phyloP scores from a whole-genome alignment of 257 asterid species.

The Cruciata laevipes region DNA sequence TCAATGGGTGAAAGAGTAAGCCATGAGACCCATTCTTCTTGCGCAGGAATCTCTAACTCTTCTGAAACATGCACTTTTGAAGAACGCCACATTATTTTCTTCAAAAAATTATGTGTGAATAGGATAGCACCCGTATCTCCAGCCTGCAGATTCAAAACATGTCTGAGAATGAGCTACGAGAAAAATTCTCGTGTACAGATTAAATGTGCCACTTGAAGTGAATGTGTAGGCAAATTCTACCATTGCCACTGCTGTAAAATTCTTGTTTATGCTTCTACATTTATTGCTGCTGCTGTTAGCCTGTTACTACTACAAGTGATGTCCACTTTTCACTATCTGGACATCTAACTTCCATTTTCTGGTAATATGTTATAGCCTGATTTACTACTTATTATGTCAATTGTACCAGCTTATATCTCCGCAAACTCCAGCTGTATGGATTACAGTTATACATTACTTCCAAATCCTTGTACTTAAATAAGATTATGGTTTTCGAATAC shows the following conservation, averaged over 20 bases:
- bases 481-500: background rate
- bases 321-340: background rate
- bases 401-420: background rate
- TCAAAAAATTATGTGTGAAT: conserved; percentile 64
- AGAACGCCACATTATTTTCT: conserved; percentile 88
- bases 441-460: background rate
- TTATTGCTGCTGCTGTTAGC: background rate
- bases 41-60: conserved; percentile 84
- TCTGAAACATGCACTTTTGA: conserved; percentile 77
- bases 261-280: background rate
- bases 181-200: background rate
- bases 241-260: background rate
- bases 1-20: conserved; percentile 82
- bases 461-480: background rate
- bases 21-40: conserved; percentile 86
- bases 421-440: background rate
- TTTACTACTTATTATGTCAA: background rate
- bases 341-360: background rate
- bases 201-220: background rate
- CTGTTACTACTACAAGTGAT: background rate
- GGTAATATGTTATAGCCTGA: background rate
- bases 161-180: background rate
- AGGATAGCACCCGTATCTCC: conserved; percentile 79
- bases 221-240: background rate
- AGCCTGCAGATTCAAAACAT: conserved; percentile 37